A percentile compares a stretch with the other conserved stretches of the same genome.
Conservation (phyloP, 1,284 basidiomycete genomes). For the Tilletia indica region DNA sequence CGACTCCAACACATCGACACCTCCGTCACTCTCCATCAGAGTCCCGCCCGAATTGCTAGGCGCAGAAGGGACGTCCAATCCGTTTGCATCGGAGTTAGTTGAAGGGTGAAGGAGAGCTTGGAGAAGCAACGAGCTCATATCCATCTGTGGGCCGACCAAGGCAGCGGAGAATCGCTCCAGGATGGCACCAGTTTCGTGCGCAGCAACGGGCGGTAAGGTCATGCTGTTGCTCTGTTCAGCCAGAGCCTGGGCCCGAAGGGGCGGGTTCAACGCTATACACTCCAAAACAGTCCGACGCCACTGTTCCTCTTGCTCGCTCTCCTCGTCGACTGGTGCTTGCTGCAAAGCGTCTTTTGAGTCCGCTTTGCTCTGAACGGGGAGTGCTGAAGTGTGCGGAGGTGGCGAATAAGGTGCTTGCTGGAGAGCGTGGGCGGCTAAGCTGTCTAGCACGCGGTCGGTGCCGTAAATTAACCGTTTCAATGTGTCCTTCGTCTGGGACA, state of each 20-base stretch:
- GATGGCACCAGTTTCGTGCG: background rate
- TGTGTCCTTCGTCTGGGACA: no score
- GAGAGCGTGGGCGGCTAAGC: background rate
- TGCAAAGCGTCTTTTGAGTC: no score
- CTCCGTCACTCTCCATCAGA: background rate
- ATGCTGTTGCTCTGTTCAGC: background rate
- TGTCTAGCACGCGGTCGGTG: background rate
- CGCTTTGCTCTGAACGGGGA: no score
- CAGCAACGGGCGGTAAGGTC: background rate
- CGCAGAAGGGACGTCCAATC: background rate
- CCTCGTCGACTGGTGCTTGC: background rate
- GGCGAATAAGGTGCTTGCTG: no score
- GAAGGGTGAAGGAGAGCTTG: background rate
- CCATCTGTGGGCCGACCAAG: background rate
- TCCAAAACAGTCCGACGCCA: slow-evolving; percentile 11
- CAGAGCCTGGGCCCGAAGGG: background rate
- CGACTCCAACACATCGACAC: slow-evolving; percentile 34
- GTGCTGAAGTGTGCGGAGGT: no score
- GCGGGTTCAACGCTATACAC: background rate
- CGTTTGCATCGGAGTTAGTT: background rate
- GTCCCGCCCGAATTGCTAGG: background rate
- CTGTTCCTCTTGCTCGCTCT: background rate
- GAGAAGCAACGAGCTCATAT: background rate
- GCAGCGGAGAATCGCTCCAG: background rate
- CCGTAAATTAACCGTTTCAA: background rate